Evolutionary conservation across 306 rosid species (phyloP), one percentile per base, ranked within the genome.

Genomic region (Ammopiptanthus mongolicus): DNA sequence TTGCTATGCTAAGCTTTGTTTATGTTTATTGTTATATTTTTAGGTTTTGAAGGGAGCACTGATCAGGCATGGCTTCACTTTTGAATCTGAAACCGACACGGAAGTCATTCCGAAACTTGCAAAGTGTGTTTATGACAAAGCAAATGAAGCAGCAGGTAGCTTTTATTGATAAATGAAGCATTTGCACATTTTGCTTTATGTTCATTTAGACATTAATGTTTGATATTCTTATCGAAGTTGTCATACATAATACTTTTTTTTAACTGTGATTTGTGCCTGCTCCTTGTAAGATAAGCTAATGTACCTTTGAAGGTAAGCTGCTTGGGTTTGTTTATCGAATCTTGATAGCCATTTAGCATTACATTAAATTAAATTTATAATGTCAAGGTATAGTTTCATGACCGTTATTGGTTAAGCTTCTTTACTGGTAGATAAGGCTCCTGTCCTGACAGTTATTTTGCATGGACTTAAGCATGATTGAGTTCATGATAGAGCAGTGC

Each of bases 31-130:
- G 31, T 46, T 52, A 12, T 21, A 25, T 53, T 1, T 44, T 15
- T 46, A 95, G 99, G 99, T 93, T 74, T 84, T 95, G 78, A 95
- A 92, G 91, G 91, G 86, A 78, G 87, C 97, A 10, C 83, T 95
- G 51, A 74, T 87, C 12, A 87, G 97, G 4, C 97, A 92, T 78
- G 97, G 99, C 57, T 92, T 87, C 79, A 78, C 77, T 11, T 95
- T 95, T 85, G 91, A 89, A 77, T 95, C 99, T 22, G 99, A 95
- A 53, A 95, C 99, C 0, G 99, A 95, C 69, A 95, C 99, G 0
- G 99, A 95, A 87, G 96, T 95, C 72, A 95, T 95, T 83, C 99
- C 99, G 37, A 95, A 90, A 86, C 99, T 95, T 83, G 97, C 99
- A 10, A 92, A 95, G 79, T 90, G 74, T 84, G 92, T 95, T 74